Conservation (phyloP, 345 rosid species). For the Gossypium australe region DNA sequence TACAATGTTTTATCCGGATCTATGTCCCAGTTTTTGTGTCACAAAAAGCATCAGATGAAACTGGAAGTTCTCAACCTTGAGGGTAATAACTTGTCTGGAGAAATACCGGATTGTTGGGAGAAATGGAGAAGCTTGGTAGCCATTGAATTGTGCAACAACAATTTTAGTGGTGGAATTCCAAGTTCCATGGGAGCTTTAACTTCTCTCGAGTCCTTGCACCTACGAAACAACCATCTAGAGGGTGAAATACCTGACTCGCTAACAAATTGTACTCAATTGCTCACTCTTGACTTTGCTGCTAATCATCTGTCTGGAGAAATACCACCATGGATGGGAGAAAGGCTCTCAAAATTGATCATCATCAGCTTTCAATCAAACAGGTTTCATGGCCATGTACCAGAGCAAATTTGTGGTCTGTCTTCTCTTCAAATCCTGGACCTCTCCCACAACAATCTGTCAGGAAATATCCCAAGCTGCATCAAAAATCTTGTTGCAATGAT, state of each 20-base stretch:
- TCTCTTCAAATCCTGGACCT: conserved; percentile 20
- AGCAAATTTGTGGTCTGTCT: conserved; percentile 1
- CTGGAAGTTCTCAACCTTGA: conserved; percentile 16
- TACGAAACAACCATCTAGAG: conserved; percentile 3
- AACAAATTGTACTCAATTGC: neutral
- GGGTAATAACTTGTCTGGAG: conserved; percentile 7
- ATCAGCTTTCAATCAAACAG: conserved; percentile 6
- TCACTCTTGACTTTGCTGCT: neutral
- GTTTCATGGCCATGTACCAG: conserved; percentile 13
- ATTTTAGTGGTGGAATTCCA: conserved; percentile 16
- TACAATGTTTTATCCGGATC: conserved; percentile 21
- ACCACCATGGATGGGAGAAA: conserved; percentile 15
- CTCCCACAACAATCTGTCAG: conserved; percentile 14
- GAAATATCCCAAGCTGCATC: neutral
- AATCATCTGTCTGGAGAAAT: conserved; percentile 6
- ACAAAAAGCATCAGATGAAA: neutral
- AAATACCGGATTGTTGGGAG: conserved; percentile 11
- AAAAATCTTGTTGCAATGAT: conserved; percentile 20
- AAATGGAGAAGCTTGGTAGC: neutral
- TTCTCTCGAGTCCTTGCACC: conserved; percentile 6
- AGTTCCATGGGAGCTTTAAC: conserved; percentile 2
- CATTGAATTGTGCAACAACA: conserved; percentile 16
- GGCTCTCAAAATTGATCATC: neutral
- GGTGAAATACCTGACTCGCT: conserved; percentile 18
- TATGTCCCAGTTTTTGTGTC: conserved; percentile 8